Percentiles rank a stretch among this genome's conserved stretches.
Conservation (phyloP, 306 rosid genomes). For the Coriaria nepalensis region DNA sequence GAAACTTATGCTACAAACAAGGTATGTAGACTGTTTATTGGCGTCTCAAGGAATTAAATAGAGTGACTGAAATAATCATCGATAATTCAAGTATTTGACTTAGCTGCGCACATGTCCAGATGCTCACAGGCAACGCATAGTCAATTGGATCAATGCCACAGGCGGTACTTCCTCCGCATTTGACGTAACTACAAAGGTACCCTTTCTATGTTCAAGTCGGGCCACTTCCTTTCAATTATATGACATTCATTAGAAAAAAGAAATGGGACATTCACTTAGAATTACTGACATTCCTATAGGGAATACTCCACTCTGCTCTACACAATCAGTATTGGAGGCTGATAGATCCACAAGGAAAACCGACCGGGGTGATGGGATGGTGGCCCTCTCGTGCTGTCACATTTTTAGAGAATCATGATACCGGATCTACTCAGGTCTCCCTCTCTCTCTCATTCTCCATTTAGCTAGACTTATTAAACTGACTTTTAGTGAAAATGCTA, state of each 20-base stretch:
- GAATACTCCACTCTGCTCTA: constrained; percentile 65
- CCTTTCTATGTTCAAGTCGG: too few relatives aligned
- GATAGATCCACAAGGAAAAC: constrained; percentile 70
- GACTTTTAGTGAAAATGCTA: too few relatives aligned
- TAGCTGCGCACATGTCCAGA: constrained; percentile 28
- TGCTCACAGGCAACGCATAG: constrained; percentile 64
- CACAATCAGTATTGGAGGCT: constrained; percentile 64
- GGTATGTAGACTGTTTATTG: constrained; percentile 30
- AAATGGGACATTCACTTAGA: too few relatives aligned
- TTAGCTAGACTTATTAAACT: not conserved
- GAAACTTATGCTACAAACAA: constrained; percentile 57
- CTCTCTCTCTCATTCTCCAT: constrained; percentile 6
- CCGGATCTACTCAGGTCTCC: constrained; percentile 75
- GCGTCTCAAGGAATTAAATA: too few relatives aligned
- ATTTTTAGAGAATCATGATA: constrained; percentile 76
- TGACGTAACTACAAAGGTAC: constrained; percentile 74
- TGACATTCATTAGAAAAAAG: too few relatives aligned
- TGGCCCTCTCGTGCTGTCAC: constrained; percentile 89
- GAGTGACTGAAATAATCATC: too few relatives aligned
- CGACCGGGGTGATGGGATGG: constrained; percentile 83
- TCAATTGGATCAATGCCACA: constrained; percentile 72
- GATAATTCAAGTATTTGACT: too few relatives aligned
- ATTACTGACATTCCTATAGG: constrained; percentile 26
- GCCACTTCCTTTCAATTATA: too few relatives aligned
- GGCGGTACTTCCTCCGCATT: constrained; percentile 66